Evolutionary conservation across 1,139 yeast genomes (phyloP), one percentile per base, ranked within the genome.

Genomic region (Debaryomyces sp.): DNA sequence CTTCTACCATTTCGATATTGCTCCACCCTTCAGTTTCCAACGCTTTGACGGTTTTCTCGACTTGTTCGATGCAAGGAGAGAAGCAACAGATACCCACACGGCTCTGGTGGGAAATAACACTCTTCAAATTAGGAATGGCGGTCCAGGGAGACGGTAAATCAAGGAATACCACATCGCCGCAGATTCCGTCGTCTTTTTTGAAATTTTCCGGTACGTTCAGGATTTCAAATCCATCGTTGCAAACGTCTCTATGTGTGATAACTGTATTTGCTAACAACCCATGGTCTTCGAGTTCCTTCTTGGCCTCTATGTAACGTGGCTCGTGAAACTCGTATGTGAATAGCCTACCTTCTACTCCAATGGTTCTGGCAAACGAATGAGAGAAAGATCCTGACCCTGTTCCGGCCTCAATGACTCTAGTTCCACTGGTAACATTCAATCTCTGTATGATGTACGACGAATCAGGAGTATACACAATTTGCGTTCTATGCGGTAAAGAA

Each of bases 81-180:
- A 94, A 94, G 66, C 98, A 94, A 68, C 99, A 94, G 46, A 94
- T 78, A 2, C 87, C 84, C 10, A 84, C 87, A 39, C 77, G 72
- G 50, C 77, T 73, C 22, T 70, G 70, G 7, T 68, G 65, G n/a
- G 87, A 71, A 17, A 89, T 77, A 4, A 88, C 96, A 33, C 64
- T 59, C 23, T 75, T 70, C 42, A 94, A 71, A 64, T 88, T 87
- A 6, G 92, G 91, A 49, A 95, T 87, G 9, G 99, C 99, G 24
- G 84, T 84, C 98, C 99, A 94, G 4, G 99, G 99, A 5, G 97
- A 86, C 1, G 99, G 99, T 45, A 95, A 77, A 64, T 95, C 99
- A 55, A 95, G 77, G 61, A 95, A 95, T 0, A 94, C 82, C 2
- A 86, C 85, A 48, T 86, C 85, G 0, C 89, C 96, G 34, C 77